A percentile compares a stretch with the other conserved stretches of the same genome.
Evolutionary conservation across 805 yeast species (phyloP).

Genomic region (Cyberlindnera petersonii): DNA sequence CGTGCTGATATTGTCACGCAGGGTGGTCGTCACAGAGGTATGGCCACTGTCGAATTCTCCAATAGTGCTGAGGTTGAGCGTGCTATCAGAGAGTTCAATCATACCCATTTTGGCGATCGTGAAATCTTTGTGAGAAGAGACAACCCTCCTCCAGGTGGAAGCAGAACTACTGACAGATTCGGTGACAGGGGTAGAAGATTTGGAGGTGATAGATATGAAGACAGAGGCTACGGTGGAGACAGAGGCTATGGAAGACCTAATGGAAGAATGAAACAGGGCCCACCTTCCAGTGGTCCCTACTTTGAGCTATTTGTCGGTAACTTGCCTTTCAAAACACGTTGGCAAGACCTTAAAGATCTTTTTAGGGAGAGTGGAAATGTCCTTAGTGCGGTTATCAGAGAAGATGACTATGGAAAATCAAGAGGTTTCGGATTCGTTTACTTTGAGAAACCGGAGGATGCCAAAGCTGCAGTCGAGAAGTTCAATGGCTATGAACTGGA

Average conservation of each 20-base stretch:
- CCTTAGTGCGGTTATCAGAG: slow-evolving; percentile 75
- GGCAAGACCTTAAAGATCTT: slow-evolving; percentile 85
- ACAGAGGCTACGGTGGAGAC: slow-evolving; percentile 17
- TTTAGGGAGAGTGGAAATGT: slow-evolving; percentile 76
- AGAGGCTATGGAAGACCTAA: slow-evolving; percentile 8
- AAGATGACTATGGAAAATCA: slow-evolving; percentile 63
- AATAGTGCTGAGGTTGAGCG: slow-evolving; percentile 57
- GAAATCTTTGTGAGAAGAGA: slow-evolving; percentile 87
- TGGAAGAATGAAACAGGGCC: slow-evolving; percentile 14
- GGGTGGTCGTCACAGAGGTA: slow-evolving; percentile 80
- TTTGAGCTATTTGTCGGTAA: slow-evolving; percentile 73
- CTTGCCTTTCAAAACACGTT: slow-evolving; percentile 73
- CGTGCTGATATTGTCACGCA: slow-evolving; percentile 80
- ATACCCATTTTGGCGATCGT: slow-evolving; percentile 64
- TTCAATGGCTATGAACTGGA: slow-evolving; percentile 68
- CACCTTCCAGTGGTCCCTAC: slow-evolving; percentile 21
- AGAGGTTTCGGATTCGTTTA: slow-evolving; percentile 84
- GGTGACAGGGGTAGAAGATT: slow-evolving; percentile 11
- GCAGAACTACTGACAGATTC: slow-evolving; percentile 11
- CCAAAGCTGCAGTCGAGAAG: slow-evolving; percentile 62
- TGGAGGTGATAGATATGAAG: slow-evolving; percentile 9
- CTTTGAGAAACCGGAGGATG: slow-evolving; percentile 63
- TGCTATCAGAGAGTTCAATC: slow-evolving; percentile 70
- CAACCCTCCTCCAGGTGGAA: slow-evolving; percentile 66
- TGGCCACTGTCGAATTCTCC: slow-evolving; percentile 86